Evolutionary conservation across 2,329 filamentous ascomycete species (phyloP).

Genomic region (Aureobasidium mangrovei): DNA sequence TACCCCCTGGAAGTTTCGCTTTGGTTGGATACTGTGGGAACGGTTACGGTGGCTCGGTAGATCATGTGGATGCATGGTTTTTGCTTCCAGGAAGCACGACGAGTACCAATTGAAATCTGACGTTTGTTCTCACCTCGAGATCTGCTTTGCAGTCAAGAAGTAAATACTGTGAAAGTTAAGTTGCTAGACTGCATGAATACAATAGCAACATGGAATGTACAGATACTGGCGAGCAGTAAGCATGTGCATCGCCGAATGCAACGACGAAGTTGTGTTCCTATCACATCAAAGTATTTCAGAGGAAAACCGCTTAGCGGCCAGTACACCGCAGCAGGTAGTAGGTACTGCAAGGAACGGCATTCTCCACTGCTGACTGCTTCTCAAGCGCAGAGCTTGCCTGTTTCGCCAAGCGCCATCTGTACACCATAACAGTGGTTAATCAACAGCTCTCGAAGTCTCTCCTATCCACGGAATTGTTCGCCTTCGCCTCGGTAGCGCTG

Average conservation of each 20-base stretch:
- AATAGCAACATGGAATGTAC: background rate
- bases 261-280: background rate
- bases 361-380: conserved; percentile 6
- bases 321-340: background rate
- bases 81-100: background rate
- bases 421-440: too few species aligned
- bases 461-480: too few species aligned
- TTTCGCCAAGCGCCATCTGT: background rate
- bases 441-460: too few species aligned
- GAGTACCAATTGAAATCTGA: background rate
- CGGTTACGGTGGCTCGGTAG: too few species aligned
- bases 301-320: background rate
- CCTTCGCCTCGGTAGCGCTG: background rate
- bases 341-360: conserved; percentile 2
- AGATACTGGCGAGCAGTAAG: background rate
- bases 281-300: background rate
- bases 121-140: background rate
- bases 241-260: background rate
- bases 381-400: background rate
- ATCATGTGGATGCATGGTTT: too few species aligned
- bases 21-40: background rate
- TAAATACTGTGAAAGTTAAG: background rate
- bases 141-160: background rate
- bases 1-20: background rate
- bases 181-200: background rate